Evolutionary conservation across 2,329 filamentous ascomycete species (phyloP), one percentile per base, ranked within the genome.

Genomic region (Leptographium radiaticola): DNA sequence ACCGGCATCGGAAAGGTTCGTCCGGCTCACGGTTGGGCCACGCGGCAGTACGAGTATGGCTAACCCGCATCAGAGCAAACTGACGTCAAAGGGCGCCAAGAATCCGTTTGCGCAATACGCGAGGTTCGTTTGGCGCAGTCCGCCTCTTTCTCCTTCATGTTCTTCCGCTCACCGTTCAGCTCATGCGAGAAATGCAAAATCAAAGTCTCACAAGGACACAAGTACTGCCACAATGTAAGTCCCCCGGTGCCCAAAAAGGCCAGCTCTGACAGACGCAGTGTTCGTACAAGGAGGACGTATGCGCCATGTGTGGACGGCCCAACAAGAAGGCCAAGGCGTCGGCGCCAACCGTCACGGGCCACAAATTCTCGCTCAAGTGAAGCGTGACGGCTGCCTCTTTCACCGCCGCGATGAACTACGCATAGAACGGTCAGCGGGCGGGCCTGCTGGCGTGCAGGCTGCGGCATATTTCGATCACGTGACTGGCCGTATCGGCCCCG

Each of bases 91-190:
- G 59, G 73, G 75, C 48, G 81, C 81, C 36, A 81, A 83, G 66
- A 84, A 84, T 58, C 81, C 81, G 0, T 84, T 82, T 59, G 80
- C 80, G 2, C 74, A 79, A 53, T 83, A 84, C 63, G 73, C 80
- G 11, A 80, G 63, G 63, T 62, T 25, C 55, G 60, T 49, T 43
- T 25, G 25, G 25, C 3, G 25, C 25, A 25, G 11, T 2, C 16
- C 47, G 3, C 3, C 46, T 51, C 31, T 44, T 6, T 18, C 34
- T 33, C 31, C 7, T 18, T 18, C 25, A 8, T 38, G 13, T 33
- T 11, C 16, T 33, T 6, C 11, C 6, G 15, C n/a, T 48, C 25
- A 20, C 6, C 7, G 7, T 13, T 15, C 40, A 68, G 77, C 61
- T 74, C 76, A 0, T 84, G 81, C 61, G 72, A 74, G 10, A 73